Evolutionary conservation across 495 filamentous ascomycete genomes (phyloP).

Genomic region (Penicillium robsamsonii): DNA sequence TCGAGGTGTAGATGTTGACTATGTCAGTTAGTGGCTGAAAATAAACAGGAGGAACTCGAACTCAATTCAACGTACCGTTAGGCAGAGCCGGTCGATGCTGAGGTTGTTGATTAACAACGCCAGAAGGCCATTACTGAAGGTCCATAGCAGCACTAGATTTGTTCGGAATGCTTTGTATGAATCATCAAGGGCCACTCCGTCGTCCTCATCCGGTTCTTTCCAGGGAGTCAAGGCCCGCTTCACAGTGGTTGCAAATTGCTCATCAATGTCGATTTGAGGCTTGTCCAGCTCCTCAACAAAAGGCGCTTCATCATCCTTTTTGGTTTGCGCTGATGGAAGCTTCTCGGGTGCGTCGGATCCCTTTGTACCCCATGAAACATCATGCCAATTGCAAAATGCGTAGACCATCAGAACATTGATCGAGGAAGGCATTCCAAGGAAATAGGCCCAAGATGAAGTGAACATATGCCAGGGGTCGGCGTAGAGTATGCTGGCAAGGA

Average conservation of each 20-base stretch:
- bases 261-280: conserved; percentile 94
- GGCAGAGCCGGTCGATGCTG: conserved; percentile 69
- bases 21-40: background rate
- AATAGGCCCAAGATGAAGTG: conserved; percentile 82
- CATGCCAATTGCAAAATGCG: conserved; percentile 99
- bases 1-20: conserved; percentile 19
- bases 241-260: conserved; percentile 89
- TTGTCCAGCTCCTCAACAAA: conserved; percentile 92
- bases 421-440: conserved; percentile 57
- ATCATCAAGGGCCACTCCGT: conserved; percentile 81
- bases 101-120: conserved; percentile 80
- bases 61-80: conserved; percentile 60
- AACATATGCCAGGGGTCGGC: conserved; percentile 99
- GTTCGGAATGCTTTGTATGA: conserved; percentile 97
- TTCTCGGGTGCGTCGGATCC: conserved; percentile 92
- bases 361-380: conserved; percentile 99
- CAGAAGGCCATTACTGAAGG: conserved; percentile 84
- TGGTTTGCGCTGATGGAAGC: conserved; percentile 78
- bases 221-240: conserved; percentile 82
- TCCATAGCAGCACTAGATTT: conserved; percentile 80
- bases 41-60: background rate
- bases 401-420: conserved; percentile 98
- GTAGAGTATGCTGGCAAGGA: conserved; percentile 91
- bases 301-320: conserved; percentile 71
- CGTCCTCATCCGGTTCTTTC: conserved; percentile 61